phyloP scores from a whole-genome alignment of 169 alveolate species.

The Cryptosporidium sp. region DNA sequence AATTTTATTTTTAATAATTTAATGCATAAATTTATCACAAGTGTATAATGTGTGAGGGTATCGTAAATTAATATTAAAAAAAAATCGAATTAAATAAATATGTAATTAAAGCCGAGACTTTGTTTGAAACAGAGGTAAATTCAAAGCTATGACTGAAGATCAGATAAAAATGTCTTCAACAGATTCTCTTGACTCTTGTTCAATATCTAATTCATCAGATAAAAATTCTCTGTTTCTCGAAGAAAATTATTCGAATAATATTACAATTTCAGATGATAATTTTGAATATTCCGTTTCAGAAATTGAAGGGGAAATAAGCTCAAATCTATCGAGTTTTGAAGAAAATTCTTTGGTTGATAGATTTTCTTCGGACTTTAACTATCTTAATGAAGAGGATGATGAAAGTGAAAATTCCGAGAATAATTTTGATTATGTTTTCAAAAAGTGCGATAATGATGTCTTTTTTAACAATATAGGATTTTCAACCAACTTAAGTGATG shows the following conservation, averaged over 20 bases:
- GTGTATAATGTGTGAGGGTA: constrained; percentile 26
- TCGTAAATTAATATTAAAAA: constrained; percentile 8
- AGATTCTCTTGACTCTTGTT: constrained; percentile 18
- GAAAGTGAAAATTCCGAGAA: not conserved
- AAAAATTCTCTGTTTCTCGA: constrained; percentile 23
- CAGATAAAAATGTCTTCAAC: not conserved
- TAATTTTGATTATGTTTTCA: not conserved
- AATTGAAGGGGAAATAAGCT: not conserved
- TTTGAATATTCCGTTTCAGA: constrained; percentile 2
- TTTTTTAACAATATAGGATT: not conserved
- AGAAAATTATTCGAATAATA: not conserved
- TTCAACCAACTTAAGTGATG: not conserved
- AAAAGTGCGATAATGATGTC: not conserved
- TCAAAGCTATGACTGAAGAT: constrained; percentile 22
- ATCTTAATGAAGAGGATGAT: not conserved
- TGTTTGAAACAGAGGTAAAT: not conserved
- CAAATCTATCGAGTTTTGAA: not conserved
- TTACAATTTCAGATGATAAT: not conserved
- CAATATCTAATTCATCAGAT: not conserved
- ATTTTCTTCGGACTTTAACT: not conserved
- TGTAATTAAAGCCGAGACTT: not conserved
- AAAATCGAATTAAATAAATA: constrained; percentile 4
- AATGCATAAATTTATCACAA: not conserved
- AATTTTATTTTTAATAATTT: not conserved
- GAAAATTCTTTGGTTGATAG: not conserved